Base-by-base conservation (phyloP, 2,329 filamentous ascomycete genomes). In the Cytospora leucostoma region DNA sequence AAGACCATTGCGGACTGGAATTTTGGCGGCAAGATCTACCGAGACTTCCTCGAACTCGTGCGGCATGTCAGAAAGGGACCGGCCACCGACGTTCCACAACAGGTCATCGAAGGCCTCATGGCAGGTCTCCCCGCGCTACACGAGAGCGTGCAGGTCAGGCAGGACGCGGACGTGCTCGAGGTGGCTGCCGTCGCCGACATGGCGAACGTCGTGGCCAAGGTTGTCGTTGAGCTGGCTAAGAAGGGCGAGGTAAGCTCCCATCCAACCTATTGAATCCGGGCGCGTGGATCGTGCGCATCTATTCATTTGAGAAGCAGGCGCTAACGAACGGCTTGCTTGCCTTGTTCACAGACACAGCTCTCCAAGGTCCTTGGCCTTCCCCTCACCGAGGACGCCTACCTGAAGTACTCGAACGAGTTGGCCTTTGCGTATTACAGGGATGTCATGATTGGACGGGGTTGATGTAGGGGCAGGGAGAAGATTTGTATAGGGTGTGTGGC, bases 131-230 rank as follows among this genome's bases (percentile, higher is more conserved):
- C 82, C 34, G 80, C 81, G 34, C 82, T 87, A 75, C 80, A 81
- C 64, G 82, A 81, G 63, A 70, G 66, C n/a, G 67, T 70, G 59
- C 69, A 71, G 35, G 61, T 66, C 27, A 56, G 64, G 34, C 61
- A 59, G 32, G 72, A 74, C 11, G 70, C 74, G 3, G 77, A 80
- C 44, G 71, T 74, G 7, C 74, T 87, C 66, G 84, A 90, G 71
- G 79, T 86, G 59, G 91, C 93, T 50, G 92, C 92, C 0, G 82
- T 94, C 60, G 88, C 89, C 67, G 92, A 96, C 71, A 96, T 97
- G 84, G 89, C 89, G 54, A 86, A 86, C 59, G 82, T 88, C 53
- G 86, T 94, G 65, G 90, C 90, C 11, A 83, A 84, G 66, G 84
- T 87, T 72, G 84, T 90, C 64, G 78, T 87, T 60, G 81, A 81